Base-by-base conservation (phyloP, 768 basidiomycete genomes). In the Gautieria morchelliformis region DNA sequence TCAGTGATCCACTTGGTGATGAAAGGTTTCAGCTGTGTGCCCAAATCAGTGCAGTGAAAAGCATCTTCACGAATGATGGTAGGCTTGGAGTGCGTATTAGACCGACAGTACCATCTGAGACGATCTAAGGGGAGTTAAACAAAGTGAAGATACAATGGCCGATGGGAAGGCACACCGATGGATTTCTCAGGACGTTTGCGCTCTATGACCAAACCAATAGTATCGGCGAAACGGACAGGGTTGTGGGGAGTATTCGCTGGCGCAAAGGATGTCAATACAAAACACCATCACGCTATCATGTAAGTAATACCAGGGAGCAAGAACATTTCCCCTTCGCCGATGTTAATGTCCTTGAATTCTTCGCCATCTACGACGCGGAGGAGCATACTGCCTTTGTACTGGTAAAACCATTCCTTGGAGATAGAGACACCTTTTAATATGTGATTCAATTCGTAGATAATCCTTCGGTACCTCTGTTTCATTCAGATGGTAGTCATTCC, bases 251-350 rank as follows among this genome's bases (percentile, higher is more conserved):
- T 96, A 67, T 97, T 96, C 0, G 84, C 95, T 95, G 62, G 22
- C 22, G 8, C 5, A 7, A 44, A 9, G 35, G 35, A 7, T 27
- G 22, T 56, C 17, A 61, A 49, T 37, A 10, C 17, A 41, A 30
- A 20, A n/a, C 40, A 40, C n/a, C 33, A n/a, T 6, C 32, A 62
- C 11, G 52, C 22, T 39, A 53, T 24, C 6, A 32, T 35, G n/a
- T 11, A 15, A 52, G 7, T 27, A 78, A 53, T 61, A 91, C 95
- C 89, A 50, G 95, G 95, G 22, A 98, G 75, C 63, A 98, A 65
- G 70, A 96, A 97, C 93, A 97, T 97, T 59, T 93, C 93, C 48
- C 94, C 94, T 70, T 99, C 93, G 61, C 84, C 87, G 63, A 98
- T 96, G 27, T 73, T 73, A 49, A 97, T 88, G 68, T 98, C 95